Base-by-base conservation (phyloP, 345 rosid species). In the Anacardium occidentale region DNA sequence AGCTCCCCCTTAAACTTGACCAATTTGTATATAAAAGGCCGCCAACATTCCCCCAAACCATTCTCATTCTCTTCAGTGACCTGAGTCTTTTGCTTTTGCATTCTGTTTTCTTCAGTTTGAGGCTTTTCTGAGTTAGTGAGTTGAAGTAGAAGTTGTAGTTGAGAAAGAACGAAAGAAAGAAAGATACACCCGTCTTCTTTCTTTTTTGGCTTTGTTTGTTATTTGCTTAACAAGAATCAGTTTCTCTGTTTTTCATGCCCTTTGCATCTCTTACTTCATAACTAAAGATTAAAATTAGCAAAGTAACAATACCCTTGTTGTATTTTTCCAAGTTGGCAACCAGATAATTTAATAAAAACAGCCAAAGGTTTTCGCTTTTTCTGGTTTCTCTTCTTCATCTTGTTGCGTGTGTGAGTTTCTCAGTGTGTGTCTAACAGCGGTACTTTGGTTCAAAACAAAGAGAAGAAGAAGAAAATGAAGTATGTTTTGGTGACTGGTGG, bases 401-500 rank as follows among this genome's bases (percentile, higher is more conserved):
- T 29, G 32, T 14, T 48, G 57, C 47, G 24, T 18, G 25, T 50
- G 25, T 26, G 14, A 26, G 3, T 50, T 50, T 8, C 32, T 1
- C 32, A 1, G 32, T 29, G 32, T 29, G 32, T 29, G 2, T 29
- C 3, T 29, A 29, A 29, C 32, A 29, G 32, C 32, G 32, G 2
- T 29, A 3, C 32, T 29, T 53, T 53, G 40, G 55, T 9, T 29
- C 32, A 29, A 29, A 29, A 29, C 32, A 29, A 24, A 18, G n/a
- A 55, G 64, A 42, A 10, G 24, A 17, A 62, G 75, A 71, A 75
- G 84, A 75, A 63, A 74, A 84, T 83, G 91, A 86, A 88, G 84
- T 83, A 84, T 64, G 87, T 87, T 58, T 74, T 87, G 70, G 86
- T 85, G 62, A 85, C 90, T 48, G 94, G 94, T 10, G 94, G 91